phyloP scores from a whole-genome alignment of 78 protist genomes.

The Dictyostelium discoideum region DNA sequence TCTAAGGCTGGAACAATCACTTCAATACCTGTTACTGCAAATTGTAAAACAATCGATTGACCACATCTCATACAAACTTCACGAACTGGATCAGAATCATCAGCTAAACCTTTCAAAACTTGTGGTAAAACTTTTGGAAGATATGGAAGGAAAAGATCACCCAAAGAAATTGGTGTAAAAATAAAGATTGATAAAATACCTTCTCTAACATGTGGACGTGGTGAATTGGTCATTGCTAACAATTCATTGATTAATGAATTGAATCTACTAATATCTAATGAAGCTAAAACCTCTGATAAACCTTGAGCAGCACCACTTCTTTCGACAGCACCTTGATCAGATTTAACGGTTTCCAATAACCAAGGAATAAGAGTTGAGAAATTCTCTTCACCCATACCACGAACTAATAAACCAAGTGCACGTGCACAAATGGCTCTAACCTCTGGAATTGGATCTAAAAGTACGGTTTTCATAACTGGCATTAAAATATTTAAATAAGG shows the following conservation, averaged over 20 bases:
- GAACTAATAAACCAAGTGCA: slow-evolving; percentile 79
- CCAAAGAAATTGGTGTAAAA: slow-evolving; percentile 83
- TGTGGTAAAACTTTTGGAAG: slow-evolving; percentile 74
- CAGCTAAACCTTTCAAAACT: slow-evolving; percentile 91
- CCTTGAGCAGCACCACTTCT: slow-evolving; percentile 96
- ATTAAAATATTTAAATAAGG: slow-evolving; percentile 89
- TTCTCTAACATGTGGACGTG: slow-evolving; percentile 79
- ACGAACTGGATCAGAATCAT: slow-evolving; percentile 92
- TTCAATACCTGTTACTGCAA: slow-evolving; percentile 77
- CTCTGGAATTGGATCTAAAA: slow-evolving; percentile 94
- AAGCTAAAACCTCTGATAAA: slow-evolving; percentile 86
- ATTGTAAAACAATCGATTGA: slow-evolving; percentile 83
- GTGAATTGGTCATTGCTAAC: slow-evolving; percentile 62
- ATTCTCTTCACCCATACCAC: slow-evolving; percentile 90
- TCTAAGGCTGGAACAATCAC: slow-evolving; percentile 90
- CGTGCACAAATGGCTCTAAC: slow-evolving; percentile 75
- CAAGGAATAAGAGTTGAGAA: slow-evolving; percentile 87
- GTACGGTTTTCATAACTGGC: slow-evolving; percentile 81
- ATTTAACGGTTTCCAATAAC: slow-evolving; percentile 79
- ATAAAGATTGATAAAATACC: slow-evolving; percentile 77
- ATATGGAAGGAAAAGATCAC: slow-evolving; percentile 72
- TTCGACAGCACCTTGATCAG: slow-evolving; percentile 88
- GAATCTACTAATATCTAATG: slow-evolving; percentile 82
- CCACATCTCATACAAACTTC: slow-evolving; percentile 91
- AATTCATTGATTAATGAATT: slow-evolving; percentile 74